phyloP scores from a whole-genome alignment of 2,329 filamentous ascomycete genomes.

The Cryoendolithus antarcticus region DNA sequence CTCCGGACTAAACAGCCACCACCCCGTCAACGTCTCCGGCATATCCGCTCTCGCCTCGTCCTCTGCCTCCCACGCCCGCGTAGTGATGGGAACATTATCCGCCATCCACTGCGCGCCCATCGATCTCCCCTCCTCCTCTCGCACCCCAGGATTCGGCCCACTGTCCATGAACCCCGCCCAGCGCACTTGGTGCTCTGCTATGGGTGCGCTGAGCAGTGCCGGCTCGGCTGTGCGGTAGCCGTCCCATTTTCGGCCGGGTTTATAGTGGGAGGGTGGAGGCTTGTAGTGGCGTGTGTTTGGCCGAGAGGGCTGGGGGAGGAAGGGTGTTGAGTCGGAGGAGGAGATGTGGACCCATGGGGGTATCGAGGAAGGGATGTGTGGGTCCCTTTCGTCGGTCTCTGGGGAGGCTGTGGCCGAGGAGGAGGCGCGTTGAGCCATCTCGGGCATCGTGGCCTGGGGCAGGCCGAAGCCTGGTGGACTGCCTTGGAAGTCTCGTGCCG shows the following conservation, averaged over 20 bases:
- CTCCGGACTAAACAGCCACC: slow-evolving; percentile 34
- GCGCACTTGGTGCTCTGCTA: slow-evolving; percentile 21
- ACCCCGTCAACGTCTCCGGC: slow-evolving; percentile 34
- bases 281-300: slow-evolving; percentile 18
- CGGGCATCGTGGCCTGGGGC: no score
- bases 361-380: slow-evolving; percentile 18
- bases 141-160: slow-evolving; percentile 22
- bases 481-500: no score
- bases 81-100: slow-evolving; percentile 35
- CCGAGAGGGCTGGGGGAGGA: slow-evolving; percentile 11
- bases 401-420: no score
- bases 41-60: slow-evolving; percentile 29
- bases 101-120: slow-evolving; percentile 35
- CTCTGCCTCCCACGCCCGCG: slow-evolving; percentile 42
- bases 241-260: slow-evolving; percentile 25
- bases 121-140: slow-evolving; percentile 21
- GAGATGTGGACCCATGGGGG: slow-evolving; percentile 26
- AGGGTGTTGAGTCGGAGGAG: slow-evolving; percentile 17
- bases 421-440: no score
- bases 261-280: slow-evolving; percentile 18
- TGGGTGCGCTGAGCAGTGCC: slow-evolving; percentile 21
- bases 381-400: slow-evolving; percentile 10
- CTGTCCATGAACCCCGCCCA: slow-evolving; percentile 26
- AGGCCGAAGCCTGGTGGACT: no score
- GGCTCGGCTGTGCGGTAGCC: slow-evolving; percentile 22